Percentiles rank a stretch among this genome's conserved stretches.
phyloP scores from a whole-genome alignment of 2,329 filamentous ascomycete species.

The Rosellinia necatrix region DNA sequence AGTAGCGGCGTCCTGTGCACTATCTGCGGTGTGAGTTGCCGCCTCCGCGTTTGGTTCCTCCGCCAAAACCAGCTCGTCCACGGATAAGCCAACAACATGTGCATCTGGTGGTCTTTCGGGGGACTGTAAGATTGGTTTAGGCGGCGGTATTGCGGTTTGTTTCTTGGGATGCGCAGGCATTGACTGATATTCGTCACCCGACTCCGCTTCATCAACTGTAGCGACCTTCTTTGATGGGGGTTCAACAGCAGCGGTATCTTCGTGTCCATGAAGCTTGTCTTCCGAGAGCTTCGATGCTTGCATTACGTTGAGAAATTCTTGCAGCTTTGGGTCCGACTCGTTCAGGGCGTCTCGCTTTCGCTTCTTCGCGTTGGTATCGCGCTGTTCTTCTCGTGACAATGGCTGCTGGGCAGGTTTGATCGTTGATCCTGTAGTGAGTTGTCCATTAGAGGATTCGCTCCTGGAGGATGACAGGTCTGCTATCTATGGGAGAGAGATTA shows the following conservation, averaged over 20 bases:
- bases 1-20: constrained; percentile 24
- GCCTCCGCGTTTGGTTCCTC: background rate
- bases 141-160: constrained; percentile 47
- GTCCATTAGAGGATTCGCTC: constrained; percentile 26
- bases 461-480: constrained; percentile 48
- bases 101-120: background rate
- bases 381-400: background rate
- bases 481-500: constrained; percentile 36
- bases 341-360: constrained; percentile 66
- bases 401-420: constrained; percentile 35
- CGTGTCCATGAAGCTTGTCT: constrained; percentile 63
- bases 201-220: constrained; percentile 58
- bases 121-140: background rate
- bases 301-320: constrained; percentile 87
- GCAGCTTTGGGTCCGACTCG: constrained; percentile 75
- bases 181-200: constrained; percentile 76
- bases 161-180: constrained; percentile 60
- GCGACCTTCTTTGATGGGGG: constrained; percentile 47
- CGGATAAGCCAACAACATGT: background rate
- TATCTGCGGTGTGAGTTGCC: background rate
- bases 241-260: constrained; percentile 41
- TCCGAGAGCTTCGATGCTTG: constrained; percentile 64
- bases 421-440: constrained; percentile 35
- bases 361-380: constrained; percentile 57
- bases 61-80: background rate